Evolutionary conservation across 1,284 basidiomycete species (phyloP).

Genomic region (Peniophora sp.): DNA sequence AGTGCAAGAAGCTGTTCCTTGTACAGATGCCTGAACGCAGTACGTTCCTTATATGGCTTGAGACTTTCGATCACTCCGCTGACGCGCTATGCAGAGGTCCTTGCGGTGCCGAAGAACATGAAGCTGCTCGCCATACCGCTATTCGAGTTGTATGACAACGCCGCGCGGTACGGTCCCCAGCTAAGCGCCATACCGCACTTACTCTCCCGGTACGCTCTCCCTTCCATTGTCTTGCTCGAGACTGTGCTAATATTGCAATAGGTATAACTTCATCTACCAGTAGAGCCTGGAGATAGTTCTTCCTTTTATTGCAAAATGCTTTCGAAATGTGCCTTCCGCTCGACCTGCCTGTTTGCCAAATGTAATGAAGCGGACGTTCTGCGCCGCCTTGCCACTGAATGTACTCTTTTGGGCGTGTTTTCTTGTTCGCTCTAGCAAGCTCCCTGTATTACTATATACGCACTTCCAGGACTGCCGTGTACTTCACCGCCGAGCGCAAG

Average conservation of each 20-base stretch:
- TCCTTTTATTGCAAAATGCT: too few species aligned
- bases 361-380: too few species aligned
- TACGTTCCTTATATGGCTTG: slow-evolving; percentile 28
- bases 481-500: too few species aligned
- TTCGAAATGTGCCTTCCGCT: too few species aligned
- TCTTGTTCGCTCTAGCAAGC: too few species aligned
- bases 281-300: too few species aligned
- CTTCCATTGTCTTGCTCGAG: background rate
- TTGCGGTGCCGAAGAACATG: slow-evolving; percentile 98
- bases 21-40: slow-evolving; percentile 93
- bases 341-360: too few species aligned
- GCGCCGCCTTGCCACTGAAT: too few species aligned
- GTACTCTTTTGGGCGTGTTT: too few species aligned
- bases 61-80: background rate
- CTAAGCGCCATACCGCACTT: slow-evolving; percentile 92
- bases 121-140: slow-evolving; percentile 93
- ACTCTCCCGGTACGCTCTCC: slow-evolving; percentile 66
- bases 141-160: slow-evolving; percentile 97
- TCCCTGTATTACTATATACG: too few species aligned
- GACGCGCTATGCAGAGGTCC: slow-evolving; percentile 59
- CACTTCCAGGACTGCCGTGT: too few species aligned
- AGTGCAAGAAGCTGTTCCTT: slow-evolving; percentile 94
- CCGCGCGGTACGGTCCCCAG: slow-evolving; percentile 90
- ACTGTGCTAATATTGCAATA: background rate
- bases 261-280: slow-evolving; percentile 15